Evolutionary conservation across 345 rosid genomes (phyloP).

Genomic region (Clarkia xantiana): DNA sequence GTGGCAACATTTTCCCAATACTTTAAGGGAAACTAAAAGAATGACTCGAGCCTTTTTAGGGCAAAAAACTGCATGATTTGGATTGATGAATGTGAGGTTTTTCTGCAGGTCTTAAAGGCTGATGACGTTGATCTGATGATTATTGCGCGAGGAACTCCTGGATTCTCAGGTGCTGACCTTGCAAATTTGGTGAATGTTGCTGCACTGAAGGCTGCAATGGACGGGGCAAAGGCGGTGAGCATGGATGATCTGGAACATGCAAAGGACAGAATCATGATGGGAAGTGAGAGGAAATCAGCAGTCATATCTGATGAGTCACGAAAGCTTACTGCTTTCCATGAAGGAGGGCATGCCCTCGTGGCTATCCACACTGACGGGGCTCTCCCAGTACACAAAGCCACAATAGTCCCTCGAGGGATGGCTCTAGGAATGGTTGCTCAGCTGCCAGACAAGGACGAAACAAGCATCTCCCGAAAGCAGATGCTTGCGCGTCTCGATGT

Average conservation of each 20-base stretch:
- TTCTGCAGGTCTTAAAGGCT: constrained; percentile 58
- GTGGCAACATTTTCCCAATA: too few relatives aligned
- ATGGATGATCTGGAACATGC: constrained; percentile 89
- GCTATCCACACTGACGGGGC: constrained; percentile 88
- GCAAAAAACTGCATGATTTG: too few relatives aligned
- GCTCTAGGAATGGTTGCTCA: constrained; percentile 93
- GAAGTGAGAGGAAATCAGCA: constrained; percentile 91
- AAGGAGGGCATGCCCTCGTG: constrained; percentile 97
- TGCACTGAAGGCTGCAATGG: constrained; percentile 96
- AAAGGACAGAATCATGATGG: constrained; percentile 94
- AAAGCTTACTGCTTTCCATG: constrained; percentile 76
- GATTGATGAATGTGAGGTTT: neutral
- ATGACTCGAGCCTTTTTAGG: too few relatives aligned
- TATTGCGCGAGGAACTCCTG: constrained; percentile 93
- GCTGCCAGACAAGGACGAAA: constrained; percentile 76
- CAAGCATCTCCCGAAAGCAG: constrained; percentile 61
- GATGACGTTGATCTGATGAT: constrained; percentile 91
- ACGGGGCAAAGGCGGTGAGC: constrained; percentile 76
- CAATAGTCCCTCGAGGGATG: constrained; percentile 91
- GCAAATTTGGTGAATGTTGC: constrained; percentile 82
- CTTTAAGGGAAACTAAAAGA: too few relatives aligned
- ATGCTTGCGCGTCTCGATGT: constrained; percentile 96
- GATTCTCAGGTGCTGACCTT: constrained; percentile 95
- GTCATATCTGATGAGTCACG: constrained; percentile 76
- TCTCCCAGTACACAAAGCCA: constrained; percentile 90